Conservation (phyloP, 768 basidiomycete genomes). For the Xerocomellus amylosporus region DNA sequence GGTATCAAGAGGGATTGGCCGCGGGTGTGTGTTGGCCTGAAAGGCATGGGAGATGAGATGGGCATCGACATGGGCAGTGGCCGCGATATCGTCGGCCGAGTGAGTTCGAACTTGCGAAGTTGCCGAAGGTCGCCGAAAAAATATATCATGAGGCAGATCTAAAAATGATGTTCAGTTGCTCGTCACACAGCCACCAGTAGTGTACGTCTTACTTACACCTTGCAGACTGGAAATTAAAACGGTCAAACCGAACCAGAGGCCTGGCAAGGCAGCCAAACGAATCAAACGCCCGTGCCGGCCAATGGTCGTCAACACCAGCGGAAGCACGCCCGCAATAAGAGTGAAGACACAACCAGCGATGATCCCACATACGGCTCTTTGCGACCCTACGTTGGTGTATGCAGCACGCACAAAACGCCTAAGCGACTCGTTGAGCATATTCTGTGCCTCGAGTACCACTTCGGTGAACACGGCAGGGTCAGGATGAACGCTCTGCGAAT, state of each 20-base stretch:
- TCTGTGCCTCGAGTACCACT: constrained; percentile 54
- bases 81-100: constrained; percentile 61
- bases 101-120: constrained; percentile 74
- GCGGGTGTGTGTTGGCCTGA: not conserved
- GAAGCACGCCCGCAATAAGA: constrained; percentile 47
- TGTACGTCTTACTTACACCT: constrained; percentile 44
- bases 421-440: constrained; percentile 62
- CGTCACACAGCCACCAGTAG: not conserved
- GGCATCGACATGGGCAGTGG: constrained; percentile 22
- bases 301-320: constrained; percentile 45
- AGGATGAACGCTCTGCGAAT: constrained; percentile 45
- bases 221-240: constrained; percentile 61
- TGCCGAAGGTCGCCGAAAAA: constrained; percentile 78
- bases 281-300: constrained; percentile 46
- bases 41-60: constrained; percentile 16
- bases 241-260: constrained; percentile 67
- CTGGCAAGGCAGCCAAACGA: constrained; percentile 59
- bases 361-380: constrained; percentile 67
- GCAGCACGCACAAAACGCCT: constrained; percentile 66
- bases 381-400: constrained; percentile 65
- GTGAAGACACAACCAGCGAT: constrained; percentile 54
- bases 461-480: constrained; percentile 63
- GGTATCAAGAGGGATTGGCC: constrained; percentile 8
- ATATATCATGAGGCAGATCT: constrained; percentile 71
- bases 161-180: constrained; percentile 3